Evolutionary conservation across 257 asterid species (phyloP), one percentile per base, ranked within the genome.

Genomic region (Solanum virginianum): DNA sequence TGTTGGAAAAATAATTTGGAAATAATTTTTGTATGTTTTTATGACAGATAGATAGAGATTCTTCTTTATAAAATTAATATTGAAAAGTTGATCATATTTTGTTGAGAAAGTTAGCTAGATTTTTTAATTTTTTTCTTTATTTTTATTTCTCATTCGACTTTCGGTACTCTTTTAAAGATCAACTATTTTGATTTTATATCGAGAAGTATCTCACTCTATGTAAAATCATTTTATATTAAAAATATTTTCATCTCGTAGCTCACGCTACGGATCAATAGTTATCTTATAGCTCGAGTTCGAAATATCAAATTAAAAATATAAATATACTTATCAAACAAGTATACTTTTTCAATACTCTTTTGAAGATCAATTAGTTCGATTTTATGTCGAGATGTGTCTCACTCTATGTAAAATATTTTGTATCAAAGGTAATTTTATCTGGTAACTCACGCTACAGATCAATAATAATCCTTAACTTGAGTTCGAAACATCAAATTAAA

Each of bases 11-110:
- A 72, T 13, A 24, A 6, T 20, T 45, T 26, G 29, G 22, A 56
- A 29, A 32, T 26, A 24, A 51, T 83, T 53, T 74, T 7, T 65
- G 57, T 45, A 5, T 83, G 29, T 83, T 68, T 84, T 84, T 26
- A 47, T 49, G 82, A 80, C 29, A 59, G 12, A 45, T 10, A 32
- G 55, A 74, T 10, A 32, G 55, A 74, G 81, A 86, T 86, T 86
- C 86, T 86, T 89, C 69, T 47, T 84, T 24, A 66, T 80, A 83
- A 80, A 77, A 80, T 89, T 87, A 81, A 86, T 87, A 84, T 54
- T 87, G 85, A 69, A 87, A 79, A 89, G 92, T 71, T 47, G 62
- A 80, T 80, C 85, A 54, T 41, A 83, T 80, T 32, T 85, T 66
- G 88, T 82, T 85, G 80, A 86, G 8, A 84, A 80, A 62, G 80